Conservation (phyloP, 805 yeast genomes). For the Candida verbasci region DNA sequence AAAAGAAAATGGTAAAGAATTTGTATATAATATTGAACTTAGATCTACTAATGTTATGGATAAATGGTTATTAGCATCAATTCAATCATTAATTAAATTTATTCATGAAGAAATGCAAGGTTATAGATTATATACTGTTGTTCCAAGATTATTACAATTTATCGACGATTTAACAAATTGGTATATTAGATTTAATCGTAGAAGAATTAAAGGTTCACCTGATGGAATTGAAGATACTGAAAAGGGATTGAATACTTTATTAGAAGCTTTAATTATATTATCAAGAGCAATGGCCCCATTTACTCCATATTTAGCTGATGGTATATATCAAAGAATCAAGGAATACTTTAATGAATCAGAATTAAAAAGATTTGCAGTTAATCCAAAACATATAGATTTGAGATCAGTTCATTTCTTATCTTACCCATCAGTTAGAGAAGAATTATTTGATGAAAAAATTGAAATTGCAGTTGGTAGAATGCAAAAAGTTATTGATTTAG, state of each 20-base stretch:
- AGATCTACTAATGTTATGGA: constrained; percentile 90
- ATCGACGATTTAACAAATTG: constrained; percentile 96
- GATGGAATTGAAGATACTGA: constrained; percentile 80
- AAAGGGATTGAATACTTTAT: constrained; percentile 83
- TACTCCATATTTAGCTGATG: constrained; percentile 93
- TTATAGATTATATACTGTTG: constrained; percentile 92
- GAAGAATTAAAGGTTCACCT: constrained; percentile 90
- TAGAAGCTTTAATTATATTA: constrained; percentile 84
- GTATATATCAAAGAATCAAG: constrained; percentile 74
- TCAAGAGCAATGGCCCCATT: constrained; percentile 98
- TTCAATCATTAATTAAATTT: constrained; percentile 82
- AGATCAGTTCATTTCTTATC: constrained; percentile 91
- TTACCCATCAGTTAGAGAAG: constrained; percentile 83
- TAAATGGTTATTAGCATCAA: constrained; percentile 93
- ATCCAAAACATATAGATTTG: constrained; percentile 48
- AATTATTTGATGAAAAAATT: constrained; percentile 73
- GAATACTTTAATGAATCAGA: constrained; percentile 57
- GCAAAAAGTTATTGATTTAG: constrained; percentile 96
- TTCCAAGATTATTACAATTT: constrained; percentile 81
- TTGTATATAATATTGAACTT: constrained; percentile 63
- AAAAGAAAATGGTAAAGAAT: constrained; percentile 68
- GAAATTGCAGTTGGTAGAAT: constrained; percentile 89
- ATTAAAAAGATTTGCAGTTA: constrained; percentile 38
- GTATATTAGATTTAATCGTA: constrained; percentile 97
- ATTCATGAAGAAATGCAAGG: constrained; percentile 87